A percentile compares a stretch with the other conserved stretches of the same genome.
phyloP scores from a whole-genome alignment of 345 rosid species.

The Salix udensis region DNA sequence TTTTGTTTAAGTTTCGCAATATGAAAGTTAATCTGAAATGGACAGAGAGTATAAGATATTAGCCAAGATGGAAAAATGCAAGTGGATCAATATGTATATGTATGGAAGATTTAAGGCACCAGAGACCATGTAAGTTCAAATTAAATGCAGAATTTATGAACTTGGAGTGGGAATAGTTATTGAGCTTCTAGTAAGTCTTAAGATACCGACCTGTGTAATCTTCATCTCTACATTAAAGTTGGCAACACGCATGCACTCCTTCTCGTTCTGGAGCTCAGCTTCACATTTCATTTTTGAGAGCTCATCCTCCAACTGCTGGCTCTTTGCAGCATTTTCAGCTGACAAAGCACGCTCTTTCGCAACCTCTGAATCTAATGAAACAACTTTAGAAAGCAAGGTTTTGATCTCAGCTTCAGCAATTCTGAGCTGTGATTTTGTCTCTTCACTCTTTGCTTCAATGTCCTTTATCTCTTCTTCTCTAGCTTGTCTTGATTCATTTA shows the following conservation, averaged over 20 bases:
- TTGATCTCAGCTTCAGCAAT: constrained; percentile 47
- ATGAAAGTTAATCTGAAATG: neutral
- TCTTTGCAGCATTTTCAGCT: constrained; percentile 26
- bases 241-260: constrained; percentile 28
- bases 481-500: constrained; percentile 44
- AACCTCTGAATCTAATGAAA: constrained; percentile 37
- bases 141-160: neutral
- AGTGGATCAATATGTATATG: neutral
- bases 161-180: neutral
- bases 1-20: neutral
- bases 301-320: constrained; percentile 50
- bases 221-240: constrained; percentile 41
- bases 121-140: neutral
- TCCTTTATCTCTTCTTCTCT: constrained; percentile 44
- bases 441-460: constrained; percentile 37
- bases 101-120: neutral
- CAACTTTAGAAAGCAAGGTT: constrained; percentile 41
- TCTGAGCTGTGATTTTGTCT: constrained; percentile 49
- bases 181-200: neutral
- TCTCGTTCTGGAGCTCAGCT: constrained; percentile 34
- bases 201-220: constrained; percentile 55
- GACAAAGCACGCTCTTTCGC: constrained; percentile 30
- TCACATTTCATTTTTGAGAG: constrained; percentile 47
- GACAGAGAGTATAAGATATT: neutral
- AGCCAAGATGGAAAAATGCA: neutral